These are phyloP conservation scores for Creolimax fragrantissima DNA, from an alignment of 78 protist genomes.

Conservation along the genomic window DNA sequence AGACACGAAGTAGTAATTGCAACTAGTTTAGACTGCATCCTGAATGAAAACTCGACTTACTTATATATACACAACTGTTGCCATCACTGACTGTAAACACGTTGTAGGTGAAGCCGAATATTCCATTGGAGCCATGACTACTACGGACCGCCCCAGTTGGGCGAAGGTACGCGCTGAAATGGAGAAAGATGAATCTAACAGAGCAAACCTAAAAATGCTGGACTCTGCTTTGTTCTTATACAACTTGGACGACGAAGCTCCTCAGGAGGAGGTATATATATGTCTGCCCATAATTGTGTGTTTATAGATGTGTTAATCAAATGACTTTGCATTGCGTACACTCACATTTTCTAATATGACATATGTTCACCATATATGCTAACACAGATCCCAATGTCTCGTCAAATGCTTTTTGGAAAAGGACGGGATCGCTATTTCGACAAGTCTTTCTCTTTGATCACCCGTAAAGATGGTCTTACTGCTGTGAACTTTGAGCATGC, in stretches of 20 bases:
- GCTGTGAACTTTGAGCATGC: constrained; percentile 48
- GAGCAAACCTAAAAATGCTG: too few relatives aligned
- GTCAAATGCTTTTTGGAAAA: constrained; percentile 25
- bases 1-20: too few relatives aligned
- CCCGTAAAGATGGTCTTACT: not conserved
- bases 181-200: not conserved
- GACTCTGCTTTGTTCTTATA: not conserved
- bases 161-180: not conserved
- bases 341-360: too few relatives aligned
- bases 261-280: not conserved
- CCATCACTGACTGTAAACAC: too few relatives aligned
- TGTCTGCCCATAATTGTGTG: too few relatives aligned
- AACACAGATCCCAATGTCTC: not conserved
- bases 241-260: not conserved
- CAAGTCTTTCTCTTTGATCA: constrained; percentile 32
- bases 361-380: too few relatives aligned
- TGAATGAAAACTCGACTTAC: too few relatives aligned
- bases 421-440: constrained; percentile 51
- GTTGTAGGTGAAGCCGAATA: not conserved
- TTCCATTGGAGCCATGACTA: not conserved
- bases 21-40: too few relatives aligned
- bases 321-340: too few relatives aligned
- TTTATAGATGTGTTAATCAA: too few relatives aligned
- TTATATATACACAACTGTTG: not conserved
- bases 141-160: not conserved